Conservation (phyloP, 1,139 yeast species). For the Pichia sp. region DNA sequence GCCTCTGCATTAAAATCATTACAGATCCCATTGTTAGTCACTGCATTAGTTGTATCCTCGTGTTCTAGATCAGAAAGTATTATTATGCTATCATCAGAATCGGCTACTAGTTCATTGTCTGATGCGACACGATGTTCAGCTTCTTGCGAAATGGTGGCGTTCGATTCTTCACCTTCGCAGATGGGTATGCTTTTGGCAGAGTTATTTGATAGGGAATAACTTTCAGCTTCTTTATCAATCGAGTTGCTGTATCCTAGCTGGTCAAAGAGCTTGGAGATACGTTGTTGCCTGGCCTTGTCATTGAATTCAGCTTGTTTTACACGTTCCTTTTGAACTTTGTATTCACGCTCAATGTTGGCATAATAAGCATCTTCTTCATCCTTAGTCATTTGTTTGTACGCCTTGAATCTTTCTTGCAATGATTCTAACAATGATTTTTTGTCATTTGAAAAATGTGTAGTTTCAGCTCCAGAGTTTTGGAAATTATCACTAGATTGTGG, state of each 20-base stretch:
- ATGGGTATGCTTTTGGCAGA: neutral
- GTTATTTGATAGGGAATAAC: neutral
- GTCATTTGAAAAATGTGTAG: neutral
- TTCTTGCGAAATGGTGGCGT: neutral
- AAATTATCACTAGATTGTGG: neutral
- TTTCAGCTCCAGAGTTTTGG: neutral
- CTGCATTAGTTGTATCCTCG: neutral
- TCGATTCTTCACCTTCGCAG: neutral
- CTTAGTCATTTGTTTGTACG: conserved; percentile 22
- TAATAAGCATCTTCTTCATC: conserved; percentile 27
- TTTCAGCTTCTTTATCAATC: neutral
- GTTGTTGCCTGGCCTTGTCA: conserved; percentile 19
- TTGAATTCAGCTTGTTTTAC: conserved; percentile 15
- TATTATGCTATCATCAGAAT: neutral
- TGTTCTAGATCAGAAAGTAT: neutral
- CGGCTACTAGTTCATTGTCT: conserved; percentile 12
- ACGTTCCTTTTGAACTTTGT: conserved; percentile 20
- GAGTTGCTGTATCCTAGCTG: conserved; percentile 7
- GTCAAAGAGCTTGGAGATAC: conserved; percentile 16
- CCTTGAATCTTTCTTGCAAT: conserved; percentile 21
- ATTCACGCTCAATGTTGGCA: conserved; percentile 26
- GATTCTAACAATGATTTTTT: conserved; percentile 4
- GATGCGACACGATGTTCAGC: conserved; percentile 5
- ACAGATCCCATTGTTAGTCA: no score
- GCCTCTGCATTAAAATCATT: neutral